These are phyloP conservation scores for Zea mays DNA, from an alignment of 176 grass and related monocot species.

Conservation along the genomic window Zm-B73-REFERENCE-NAM-5.0 NC_050104.1:151280501-151281000, in stretches of 20 bases:
- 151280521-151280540: slow-evolving; percentile 98
- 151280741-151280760: slow-evolving; percentile 49
- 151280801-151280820: slow-evolving; percentile 92
- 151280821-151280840: slow-evolving; percentile 91
- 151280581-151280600: slow-evolving; percentile 90
- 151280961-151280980: slow-evolving; percentile 25
- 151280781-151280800: slow-evolving; percentile 54
- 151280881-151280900: not conserved
- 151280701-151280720: slow-evolving; percentile 83
- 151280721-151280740: slow-evolving; percentile 91
- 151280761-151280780: slow-evolving; percentile 26
- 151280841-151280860: slow-evolving; percentile 74
- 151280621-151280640: slow-evolving; percentile 98
- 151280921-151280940: not conserved
- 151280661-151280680: slow-evolving; percentile 69
- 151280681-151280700: slow-evolving; percentile 44
- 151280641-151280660: slow-evolving; percentile 98
- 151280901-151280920: too few species aligned
- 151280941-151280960: slow-evolving; percentile 36
- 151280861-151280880: slow-evolving; percentile 78
- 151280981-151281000: slow-evolving; percentile 44
- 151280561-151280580: slow-evolving; percentile 82
- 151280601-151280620: slow-evolving; percentile 97
- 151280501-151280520: slow-evolving; percentile 83
- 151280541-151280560: slow-evolving; percentile 93